These are phyloP conservation scores for Cordyceps fumosorosea DNA, from an alignment of 2,329 filamentous ascomycete genomes.

Conservation along the genomic window DNA sequence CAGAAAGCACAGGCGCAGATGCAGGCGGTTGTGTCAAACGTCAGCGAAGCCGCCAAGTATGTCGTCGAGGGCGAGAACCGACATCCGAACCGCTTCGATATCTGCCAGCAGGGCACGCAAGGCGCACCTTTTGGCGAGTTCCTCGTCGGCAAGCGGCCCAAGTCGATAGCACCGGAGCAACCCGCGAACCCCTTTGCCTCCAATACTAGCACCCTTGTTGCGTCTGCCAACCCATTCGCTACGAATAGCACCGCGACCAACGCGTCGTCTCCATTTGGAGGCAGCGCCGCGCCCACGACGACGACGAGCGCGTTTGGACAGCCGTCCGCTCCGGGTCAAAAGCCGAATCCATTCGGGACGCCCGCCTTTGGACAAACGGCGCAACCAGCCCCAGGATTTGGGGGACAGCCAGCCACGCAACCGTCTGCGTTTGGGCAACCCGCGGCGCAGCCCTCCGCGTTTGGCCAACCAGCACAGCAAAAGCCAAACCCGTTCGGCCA, in stretches of 20 bases:
- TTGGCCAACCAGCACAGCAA: conserved; percentile 28
- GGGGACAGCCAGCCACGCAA: conserved; percentile 23
- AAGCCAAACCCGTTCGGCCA: conserved; percentile 29
- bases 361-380: conserved; percentile 30
- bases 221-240: conserved; percentile 36
- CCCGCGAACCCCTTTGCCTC: conserved; percentile 37
- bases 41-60: conserved; percentile 66
- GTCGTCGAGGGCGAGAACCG: conserved; percentile 58
- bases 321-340: conserved; percentile 26
- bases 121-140: conserved; percentile 41
- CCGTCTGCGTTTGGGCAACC: conserved; percentile 25
- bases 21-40: conserved; percentile 59
- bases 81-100: conserved; percentile 69
- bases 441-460: conserved; percentile 18
- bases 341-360: conserved; percentile 23
- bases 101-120: conserved; percentile 43
- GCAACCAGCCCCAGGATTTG: conserved; percentile 17
- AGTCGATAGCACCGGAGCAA: conserved; percentile 20
- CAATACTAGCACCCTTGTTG: conserved; percentile 5
- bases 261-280: conserved; percentile 26
- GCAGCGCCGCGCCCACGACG: conserved; percentile 15
- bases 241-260: conserved; percentile 16
- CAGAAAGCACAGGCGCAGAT: conserved; percentile 64
- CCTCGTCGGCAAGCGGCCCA: conserved; percentile 30
- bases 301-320: conserved; percentile 36